Conservation (phyloP, 768 basidiomycete species). For the Dentipellis fragilis region DNA sequence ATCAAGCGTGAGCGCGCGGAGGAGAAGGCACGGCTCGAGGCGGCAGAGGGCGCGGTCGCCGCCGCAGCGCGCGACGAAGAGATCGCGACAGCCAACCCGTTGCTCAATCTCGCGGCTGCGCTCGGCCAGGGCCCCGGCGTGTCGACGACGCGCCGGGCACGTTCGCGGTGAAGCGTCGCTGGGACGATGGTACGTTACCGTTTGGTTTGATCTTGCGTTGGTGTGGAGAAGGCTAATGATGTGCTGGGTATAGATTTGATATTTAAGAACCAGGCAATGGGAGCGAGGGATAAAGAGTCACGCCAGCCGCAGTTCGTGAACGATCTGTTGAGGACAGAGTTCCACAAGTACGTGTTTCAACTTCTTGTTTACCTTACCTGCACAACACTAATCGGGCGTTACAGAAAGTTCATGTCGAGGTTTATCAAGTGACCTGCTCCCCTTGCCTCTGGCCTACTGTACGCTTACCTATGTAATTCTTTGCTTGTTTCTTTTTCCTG, state of each 20-base stretch:
- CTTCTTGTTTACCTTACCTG: background rate
- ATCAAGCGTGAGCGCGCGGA: constrained; percentile 94
- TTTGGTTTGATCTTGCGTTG: background rate
- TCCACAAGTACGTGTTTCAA: constrained; percentile 63
- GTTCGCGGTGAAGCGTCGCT: constrained; percentile 86
- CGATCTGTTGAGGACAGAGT: constrained; percentile 87
- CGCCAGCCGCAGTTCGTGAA: constrained; percentile 80
- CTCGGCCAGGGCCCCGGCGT: constrained; percentile 70
- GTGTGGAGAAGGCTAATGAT: background rate
- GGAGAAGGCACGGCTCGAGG: constrained; percentile 78
- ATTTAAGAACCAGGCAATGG: constrained; percentile 96
- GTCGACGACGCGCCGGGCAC: constrained; percentile 71
- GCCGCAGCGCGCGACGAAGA: constrained; percentile 65
- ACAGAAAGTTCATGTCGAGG: constrained; percentile 85
- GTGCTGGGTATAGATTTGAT: constrained; percentile 60
- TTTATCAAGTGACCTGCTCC: constrained; percentile 61
- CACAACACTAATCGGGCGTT: background rate
- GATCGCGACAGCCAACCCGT: constrained; percentile 80
- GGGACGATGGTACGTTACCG: constrained; percentile 75
- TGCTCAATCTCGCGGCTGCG: constrained; percentile 86
- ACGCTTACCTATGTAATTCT: background rate
- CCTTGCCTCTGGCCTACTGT: background rate
- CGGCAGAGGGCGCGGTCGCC: constrained; percentile 53
- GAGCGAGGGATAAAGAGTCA: constrained; percentile 42
- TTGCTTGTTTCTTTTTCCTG: background rate